Evolutionary conservation across 108 stramenopile genomes (phyloP), one percentile per base, ranked within the genome.

Genomic region (Skeletonema tropicum): DNA sequence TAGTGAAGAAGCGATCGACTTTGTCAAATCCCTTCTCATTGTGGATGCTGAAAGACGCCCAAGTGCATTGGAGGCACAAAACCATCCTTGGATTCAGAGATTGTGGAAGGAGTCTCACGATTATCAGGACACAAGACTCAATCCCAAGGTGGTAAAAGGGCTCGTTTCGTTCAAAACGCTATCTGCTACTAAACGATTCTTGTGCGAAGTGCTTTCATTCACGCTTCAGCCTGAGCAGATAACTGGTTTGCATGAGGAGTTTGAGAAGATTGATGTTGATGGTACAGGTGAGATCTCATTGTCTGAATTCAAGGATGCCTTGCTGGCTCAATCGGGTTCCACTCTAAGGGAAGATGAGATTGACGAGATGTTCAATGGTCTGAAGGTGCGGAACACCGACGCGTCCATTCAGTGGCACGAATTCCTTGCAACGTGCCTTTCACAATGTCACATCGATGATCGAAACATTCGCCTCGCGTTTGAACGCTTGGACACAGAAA

Each of bases 1-100:
- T 0, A 88, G 88, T 15, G 92, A 94, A 62, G 93, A 96, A 65
- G 95, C 93, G 64, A 35, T 35, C 35, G 92, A 85, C 3, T 96
- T 96, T 82, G 95, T 96, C n/a, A 87, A 83, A n/a, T 87, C 89
- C 32, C 75, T 96, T 26, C 82, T 96, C 4, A 83, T 82, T 19
- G 93, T 93, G 83, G 90, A 87, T 60, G 86, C 89, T 66, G 92
- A 94, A 70, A 90, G 93, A 70, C 73, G 95, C 33, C 92, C 86
- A 71, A 96, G 90, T 8, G 95, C 95, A 5, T 89, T 89, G 35
- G 90, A 96, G 81, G 94, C 94, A 30, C 66, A 93, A 77, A 86
- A 88, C 31, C 94, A 95, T 75, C 90, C 91, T 33, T 95, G 94
- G 94, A 77, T 95, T 3, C 19, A 72, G 38, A 72, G 62, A 30